These are phyloP conservation scores for Kluyveromyces marxianus DNA, from an alignment of 1,139 yeast species.

Conservation along the genomic window DNA sequence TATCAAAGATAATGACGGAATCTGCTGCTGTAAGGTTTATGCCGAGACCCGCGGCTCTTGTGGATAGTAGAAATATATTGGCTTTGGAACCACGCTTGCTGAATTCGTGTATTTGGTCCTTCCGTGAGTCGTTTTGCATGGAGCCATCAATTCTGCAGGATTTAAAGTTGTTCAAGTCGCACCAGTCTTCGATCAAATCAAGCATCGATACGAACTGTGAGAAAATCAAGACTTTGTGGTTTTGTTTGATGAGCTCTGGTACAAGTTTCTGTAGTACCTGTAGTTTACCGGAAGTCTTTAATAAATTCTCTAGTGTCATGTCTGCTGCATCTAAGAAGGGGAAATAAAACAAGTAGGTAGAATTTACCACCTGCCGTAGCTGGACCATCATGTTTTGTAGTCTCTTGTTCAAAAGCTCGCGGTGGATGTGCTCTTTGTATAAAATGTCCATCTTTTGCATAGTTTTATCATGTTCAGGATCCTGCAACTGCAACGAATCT, in stretches of 20 bases:
- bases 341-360: constrained; percentile 75
- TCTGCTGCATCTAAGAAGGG: constrained; percentile 53
- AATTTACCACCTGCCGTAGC: constrained; percentile 71
- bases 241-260: constrained; percentile 37
- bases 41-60: constrained; percentile 94
- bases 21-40: constrained; percentile 82
- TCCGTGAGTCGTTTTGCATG: constrained; percentile 57
- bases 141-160: constrained; percentile 74
- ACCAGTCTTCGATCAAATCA: constrained; percentile 70
- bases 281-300: constrained; percentile 61
- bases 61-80: constrained; percentile 59
- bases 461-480: constrained; percentile 7
- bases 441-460: constrained; percentile 23
- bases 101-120: constrained; percentile 54
- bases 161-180: constrained; percentile 38
- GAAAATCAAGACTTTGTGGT: constrained; percentile 70
- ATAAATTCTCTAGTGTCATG: constrained; percentile 31
- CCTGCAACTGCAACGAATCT: not conserved
- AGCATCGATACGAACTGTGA: constrained; percentile 78
- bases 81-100: constrained; percentile 30
- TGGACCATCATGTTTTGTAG: constrained; percentile 74
- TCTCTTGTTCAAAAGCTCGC: constrained; percentile 36
- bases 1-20: constrained; percentile 81
- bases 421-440: constrained; percentile 23
- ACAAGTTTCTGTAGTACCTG: constrained; percentile 60